Conservation (phyloP, 495 filamentous ascomycete species). For the Xanthoparmelia taractica region DNA sequence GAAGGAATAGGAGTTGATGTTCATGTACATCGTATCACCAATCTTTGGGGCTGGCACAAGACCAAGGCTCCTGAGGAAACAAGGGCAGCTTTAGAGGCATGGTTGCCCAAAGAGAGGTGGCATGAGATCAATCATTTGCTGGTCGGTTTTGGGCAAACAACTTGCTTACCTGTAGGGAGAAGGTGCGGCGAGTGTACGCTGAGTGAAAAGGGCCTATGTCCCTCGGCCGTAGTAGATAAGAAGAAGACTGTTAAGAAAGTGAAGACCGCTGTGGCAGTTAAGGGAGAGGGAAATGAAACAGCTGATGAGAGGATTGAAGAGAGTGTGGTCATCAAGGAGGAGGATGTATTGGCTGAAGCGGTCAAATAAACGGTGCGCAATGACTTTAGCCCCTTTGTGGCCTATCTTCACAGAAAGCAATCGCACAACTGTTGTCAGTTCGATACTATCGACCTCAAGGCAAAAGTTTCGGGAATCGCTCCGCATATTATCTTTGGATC, state of each 20-base stretch:
- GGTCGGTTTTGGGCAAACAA: conserved; percentile 83
- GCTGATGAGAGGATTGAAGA: conserved; percentile 46
- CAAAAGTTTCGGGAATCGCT: too few relatives aligned
- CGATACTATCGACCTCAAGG: too few relatives aligned
- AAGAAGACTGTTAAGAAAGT: conserved; percentile 35
- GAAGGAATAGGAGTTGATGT: conserved; percentile 61
- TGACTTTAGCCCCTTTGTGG: too few relatives aligned
- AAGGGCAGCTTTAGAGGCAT: conserved; percentile 63
- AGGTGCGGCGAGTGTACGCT: conserved; percentile 78
- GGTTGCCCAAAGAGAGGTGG: conserved; percentile 84
- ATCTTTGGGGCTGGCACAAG: conserved; percentile 90
- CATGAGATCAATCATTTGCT: conserved; percentile 90
- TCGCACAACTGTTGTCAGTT: too few relatives aligned
- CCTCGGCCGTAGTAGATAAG: conserved; percentile 51
- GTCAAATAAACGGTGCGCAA: neutral
- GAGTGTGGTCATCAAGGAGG: conserved; percentile 41
- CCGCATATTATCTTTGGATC: too few relatives aligned
- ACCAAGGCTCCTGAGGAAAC: conserved; percentile 84
- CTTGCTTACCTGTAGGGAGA: conserved; percentile 73
- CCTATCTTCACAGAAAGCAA: too few relatives aligned
- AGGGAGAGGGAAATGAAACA: conserved; percentile 46
- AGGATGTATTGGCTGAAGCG: conserved; percentile 40
- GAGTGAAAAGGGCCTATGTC: conserved; percentile 66
- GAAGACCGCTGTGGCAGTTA: conserved; percentile 40
- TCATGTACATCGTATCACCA: conserved; percentile 81